These are phyloP conservation scores for Tylopilus felleus DNA, from an alignment of 768 basidiomycete species.

Conservation along the genomic window DNA sequence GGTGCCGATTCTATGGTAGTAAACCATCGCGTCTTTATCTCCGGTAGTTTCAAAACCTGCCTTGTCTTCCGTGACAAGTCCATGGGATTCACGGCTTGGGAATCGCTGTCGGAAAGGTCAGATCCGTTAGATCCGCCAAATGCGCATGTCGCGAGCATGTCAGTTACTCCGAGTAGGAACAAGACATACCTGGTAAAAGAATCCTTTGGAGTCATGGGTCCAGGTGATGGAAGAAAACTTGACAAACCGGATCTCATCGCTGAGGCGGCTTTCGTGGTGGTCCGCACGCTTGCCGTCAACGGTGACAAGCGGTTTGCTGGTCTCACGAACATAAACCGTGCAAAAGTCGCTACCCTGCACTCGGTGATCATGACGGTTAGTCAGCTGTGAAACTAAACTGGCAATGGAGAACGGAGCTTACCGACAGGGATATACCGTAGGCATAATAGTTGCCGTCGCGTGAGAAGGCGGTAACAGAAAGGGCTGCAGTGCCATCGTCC, in stretches of 20 bases:
- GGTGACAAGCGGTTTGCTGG: slow-evolving; percentile 51
- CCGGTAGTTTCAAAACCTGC: slow-evolving; percentile 56
- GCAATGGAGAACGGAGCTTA: slow-evolving; percentile 30
- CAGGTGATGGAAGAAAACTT: slow-evolving; percentile 74
- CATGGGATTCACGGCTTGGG: slow-evolving; percentile 49
- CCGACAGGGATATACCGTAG: slow-evolving; percentile 72
- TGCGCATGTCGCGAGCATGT: not conserved
- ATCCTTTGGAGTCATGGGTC: slow-evolving; percentile 77
- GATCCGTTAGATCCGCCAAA: not conserved
- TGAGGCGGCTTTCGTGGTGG: slow-evolving; percentile 50
- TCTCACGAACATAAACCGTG: slow-evolving; percentile 65
- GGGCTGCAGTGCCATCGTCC: slow-evolving; percentile 67
- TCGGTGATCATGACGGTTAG: not conserved
- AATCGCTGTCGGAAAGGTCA: slow-evolving; percentile 42
- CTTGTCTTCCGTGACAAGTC: slow-evolving; percentile 44
- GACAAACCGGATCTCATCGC: slow-evolving; percentile 69
- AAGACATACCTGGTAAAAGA: slow-evolving; percentile 68
- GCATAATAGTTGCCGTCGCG: slow-evolving; percentile 67
- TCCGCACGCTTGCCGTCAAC: slow-evolving; percentile 36
- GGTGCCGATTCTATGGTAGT: slow-evolving; percentile 73
- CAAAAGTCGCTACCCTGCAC: slow-evolving; percentile 69
- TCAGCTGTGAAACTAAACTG: slow-evolving; percentile 1
- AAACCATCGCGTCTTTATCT: slow-evolving; percentile 70
- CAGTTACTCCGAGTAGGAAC: not conserved
- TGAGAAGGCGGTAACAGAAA: slow-evolving; percentile 60